These are phyloP conservation scores for Opeltia flavorubescens DNA, from an alignment of 495 filamentous ascomycete species.

Conservation along the genomic window DNA sequence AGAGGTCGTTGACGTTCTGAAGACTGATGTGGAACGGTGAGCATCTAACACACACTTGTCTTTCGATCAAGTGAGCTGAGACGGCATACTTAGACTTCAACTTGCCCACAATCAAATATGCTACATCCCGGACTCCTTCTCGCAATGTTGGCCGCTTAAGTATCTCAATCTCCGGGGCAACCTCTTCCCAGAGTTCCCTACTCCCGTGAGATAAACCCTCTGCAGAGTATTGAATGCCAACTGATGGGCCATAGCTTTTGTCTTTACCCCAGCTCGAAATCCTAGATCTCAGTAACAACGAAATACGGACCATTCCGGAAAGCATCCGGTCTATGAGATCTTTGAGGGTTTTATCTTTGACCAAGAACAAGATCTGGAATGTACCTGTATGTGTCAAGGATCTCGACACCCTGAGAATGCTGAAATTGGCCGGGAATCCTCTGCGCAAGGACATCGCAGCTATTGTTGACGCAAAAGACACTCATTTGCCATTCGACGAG, in stretches of 20 bases:
- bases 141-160: constrained; percentile 73
- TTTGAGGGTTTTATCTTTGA: constrained; percentile 63
- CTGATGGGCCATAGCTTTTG: constrained; percentile 40
- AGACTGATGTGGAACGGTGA: constrained; percentile 83
- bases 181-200: constrained; percentile 72
- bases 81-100: constrained; percentile 5
- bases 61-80: constrained; percentile 1
- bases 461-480: constrained; percentile 29
- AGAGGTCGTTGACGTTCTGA: constrained; percentile 83
- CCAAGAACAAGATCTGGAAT: constrained; percentile 71
- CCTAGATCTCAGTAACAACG: constrained; percentile 79
- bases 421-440: constrained; percentile 81
- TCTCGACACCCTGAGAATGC: constrained; percentile 73
- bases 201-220: constrained; percentile 44
- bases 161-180: constrained; percentile 94
- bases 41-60: constrained; percentile 8
- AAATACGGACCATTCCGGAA: constrained; percentile 59
- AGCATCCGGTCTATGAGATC: constrained; percentile 65
- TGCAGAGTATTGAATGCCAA: constrained; percentile 15
- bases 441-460: constrained; percentile 37
- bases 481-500: constrained; percentile 13
- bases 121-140: constrained; percentile 64
- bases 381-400: constrained; percentile 73
- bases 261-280: constrained; percentile 79
- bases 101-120: constrained; percentile 65